Conservation (phyloP, 352 stramenopile species). For the Phytophthora brassicae region DNA sequence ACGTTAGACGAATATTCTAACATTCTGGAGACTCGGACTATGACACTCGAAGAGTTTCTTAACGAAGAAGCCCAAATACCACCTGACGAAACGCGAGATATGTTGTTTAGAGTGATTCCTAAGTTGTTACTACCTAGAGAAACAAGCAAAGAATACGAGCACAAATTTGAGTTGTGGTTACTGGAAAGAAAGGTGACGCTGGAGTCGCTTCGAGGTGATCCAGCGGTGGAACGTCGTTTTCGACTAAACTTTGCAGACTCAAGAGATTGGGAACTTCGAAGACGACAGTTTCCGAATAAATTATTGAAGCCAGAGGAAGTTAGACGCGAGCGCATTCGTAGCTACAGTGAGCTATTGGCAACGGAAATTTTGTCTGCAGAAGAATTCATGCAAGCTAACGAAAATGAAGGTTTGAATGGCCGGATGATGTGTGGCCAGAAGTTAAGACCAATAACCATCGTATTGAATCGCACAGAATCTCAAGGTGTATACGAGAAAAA, state of each 20-base stretch:
- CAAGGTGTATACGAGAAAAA: neutral
- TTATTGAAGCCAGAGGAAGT: neutral
- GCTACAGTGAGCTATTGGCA: neutral
- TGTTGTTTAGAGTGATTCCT: neutral
- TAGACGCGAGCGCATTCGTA: neutral
- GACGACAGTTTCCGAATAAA: neutral
- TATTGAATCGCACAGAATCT: constrained; percentile 1
- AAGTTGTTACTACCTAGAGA: neutral
- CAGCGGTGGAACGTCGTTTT: constrained; percentile 2
- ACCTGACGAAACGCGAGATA: neutral
- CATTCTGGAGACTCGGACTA: neutral
- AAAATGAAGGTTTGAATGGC: neutral
- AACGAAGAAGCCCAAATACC: neutral
- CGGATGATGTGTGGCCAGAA: neutral
- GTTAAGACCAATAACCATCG: constrained; percentile 1
- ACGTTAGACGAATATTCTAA: neutral
- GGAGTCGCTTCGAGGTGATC: neutral
- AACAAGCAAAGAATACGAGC: constrained; percentile 1
- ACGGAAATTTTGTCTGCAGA: neutral
- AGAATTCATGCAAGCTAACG: neutral
- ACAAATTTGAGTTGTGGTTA: constrained; percentile 2
- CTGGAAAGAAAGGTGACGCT: neutral
- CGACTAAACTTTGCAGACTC: constrained; percentile 10
- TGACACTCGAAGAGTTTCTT: constrained; percentile 4
- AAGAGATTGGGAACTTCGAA: neutral